phyloP scores from a whole-genome alignment of 257 asterid species.

The Jaltomata sinuosa region DNA sequence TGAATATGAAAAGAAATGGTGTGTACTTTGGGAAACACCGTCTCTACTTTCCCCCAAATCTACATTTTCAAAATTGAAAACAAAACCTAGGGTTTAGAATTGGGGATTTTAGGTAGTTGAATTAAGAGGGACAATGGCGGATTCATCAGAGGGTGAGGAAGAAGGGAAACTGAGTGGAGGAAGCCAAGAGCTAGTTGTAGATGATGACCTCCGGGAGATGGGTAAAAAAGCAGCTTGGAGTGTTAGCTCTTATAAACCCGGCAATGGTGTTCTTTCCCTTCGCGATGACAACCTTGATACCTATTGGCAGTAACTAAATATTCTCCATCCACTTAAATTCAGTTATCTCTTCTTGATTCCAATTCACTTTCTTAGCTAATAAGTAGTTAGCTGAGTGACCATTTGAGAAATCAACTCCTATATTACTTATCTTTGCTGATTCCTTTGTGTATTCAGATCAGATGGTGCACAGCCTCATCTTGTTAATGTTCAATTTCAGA shows the following conservation, averaged over 20 bases:
- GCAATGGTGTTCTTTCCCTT: constrained; percentile 71
- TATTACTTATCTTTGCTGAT: neutral
- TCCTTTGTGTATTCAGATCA: constrained; percentile 37
- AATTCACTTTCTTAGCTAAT: too few species aligned
- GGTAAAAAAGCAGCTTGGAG: constrained; percentile 95
- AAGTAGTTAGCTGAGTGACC: too few species aligned
- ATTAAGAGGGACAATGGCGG: too few species aligned
- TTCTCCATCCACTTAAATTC: too few species aligned
- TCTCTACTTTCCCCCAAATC: too few species aligned
- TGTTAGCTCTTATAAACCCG: constrained; percentile 93
- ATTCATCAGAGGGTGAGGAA: constrained; percentile 81
- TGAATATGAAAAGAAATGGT: too few species aligned
- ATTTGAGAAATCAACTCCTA: too few species aligned
- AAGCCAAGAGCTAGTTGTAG: constrained; percentile 49
- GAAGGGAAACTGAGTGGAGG: constrained; percentile 85
- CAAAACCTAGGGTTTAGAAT: too few species aligned
- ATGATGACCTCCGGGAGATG: constrained; percentile 84
- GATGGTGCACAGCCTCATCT: constrained; percentile 98
- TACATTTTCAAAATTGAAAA: too few species aligned
- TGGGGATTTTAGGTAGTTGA: too few species aligned
- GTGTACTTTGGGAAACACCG: too few species aligned
- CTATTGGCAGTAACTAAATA: constrained; percentile 82
- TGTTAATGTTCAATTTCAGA: constrained; percentile 88
- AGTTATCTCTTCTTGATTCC: too few species aligned
- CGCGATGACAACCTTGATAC: constrained; percentile 91